phyloP scores from a whole-genome alignment of 1,284 basidiomycete genomes.

The Sparassis latifolia region DNA sequence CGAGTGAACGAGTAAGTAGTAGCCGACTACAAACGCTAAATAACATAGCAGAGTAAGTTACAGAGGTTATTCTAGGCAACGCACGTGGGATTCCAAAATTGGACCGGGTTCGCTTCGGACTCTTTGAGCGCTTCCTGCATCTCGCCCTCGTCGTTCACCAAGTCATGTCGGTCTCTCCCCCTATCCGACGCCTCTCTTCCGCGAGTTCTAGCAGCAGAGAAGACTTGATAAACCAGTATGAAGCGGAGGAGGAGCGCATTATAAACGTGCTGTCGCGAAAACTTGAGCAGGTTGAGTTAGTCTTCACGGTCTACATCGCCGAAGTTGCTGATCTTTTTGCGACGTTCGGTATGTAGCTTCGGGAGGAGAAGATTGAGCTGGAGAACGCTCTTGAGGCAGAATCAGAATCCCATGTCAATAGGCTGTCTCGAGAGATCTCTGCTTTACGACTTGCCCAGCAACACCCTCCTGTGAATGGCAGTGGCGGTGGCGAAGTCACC shows the following conservation, averaged over 20 bases:
- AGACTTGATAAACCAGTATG: constrained; percentile 76
- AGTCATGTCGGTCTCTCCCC: constrained; percentile 58
- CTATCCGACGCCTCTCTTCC: constrained; percentile 48
- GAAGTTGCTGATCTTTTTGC: not conserved
- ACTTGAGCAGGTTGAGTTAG: constrained; percentile 59
- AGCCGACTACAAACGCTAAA: too few species aligned
- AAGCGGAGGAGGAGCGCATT: constrained; percentile 82
- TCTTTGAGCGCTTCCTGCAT: too few species aligned
- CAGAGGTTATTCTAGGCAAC: too few species aligned
- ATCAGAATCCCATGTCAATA: constrained; percentile 72
- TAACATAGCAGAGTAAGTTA: too few species aligned
- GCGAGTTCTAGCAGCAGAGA: constrained; percentile 54
- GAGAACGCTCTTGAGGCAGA: constrained; percentile 78
- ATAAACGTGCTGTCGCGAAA: constrained; percentile 75
- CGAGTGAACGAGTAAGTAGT: too few species aligned
- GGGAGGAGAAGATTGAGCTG: constrained; percentile 76
- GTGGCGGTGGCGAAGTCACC: constrained; percentile 25
- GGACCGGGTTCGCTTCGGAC: too few species aligned
- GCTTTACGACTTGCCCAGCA: constrained; percentile 51
- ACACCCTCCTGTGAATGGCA: constrained; percentile 23
- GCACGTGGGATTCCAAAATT: too few species aligned
- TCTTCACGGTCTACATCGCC: not conserved
- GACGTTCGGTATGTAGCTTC: constrained; percentile 38
- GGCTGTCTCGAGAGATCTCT: constrained; percentile 63
- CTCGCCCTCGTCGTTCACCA: not conserved